Evolutionary conservation across 805 yeast species (phyloP), one percentile per base, ranked within the genome.

Genomic region (Pichia californica): DNA sequence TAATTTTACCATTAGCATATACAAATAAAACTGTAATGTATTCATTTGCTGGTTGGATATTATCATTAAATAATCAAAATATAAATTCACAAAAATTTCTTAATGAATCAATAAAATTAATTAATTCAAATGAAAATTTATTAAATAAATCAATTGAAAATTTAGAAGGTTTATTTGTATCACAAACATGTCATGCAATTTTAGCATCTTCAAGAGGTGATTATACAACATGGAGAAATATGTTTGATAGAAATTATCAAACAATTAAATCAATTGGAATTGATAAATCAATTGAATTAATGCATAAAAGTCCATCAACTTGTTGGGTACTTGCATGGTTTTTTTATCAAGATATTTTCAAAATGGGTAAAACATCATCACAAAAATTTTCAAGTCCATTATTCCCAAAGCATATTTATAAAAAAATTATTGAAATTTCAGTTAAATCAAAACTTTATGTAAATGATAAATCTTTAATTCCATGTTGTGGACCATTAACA

Each of bases 1-100:
- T 39, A 9, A 19, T 39, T 7, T 27, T 30, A 5, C 34, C 42
- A 3, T 20, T 39, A 11, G 42, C 42, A 8, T 32, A 21, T 26
- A 15, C 33, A 19, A 27, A 39, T 27, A 31, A 39, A 23, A 7
- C 23, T 6, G 42, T 39, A 13, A 31, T 39, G 36, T 31, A n/a
- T 13, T 31, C 42, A 10, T 39, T 39, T 39, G 29, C 42, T 13
- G 42, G 36, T 19, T 39, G 42, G 42, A 31, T 39, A 2, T 39
- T 39, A 27, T 16, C 37, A 10, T 15, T 39, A 13, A n/a, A 20
- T 7, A n/a, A 25, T 13, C 19, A 31, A 14, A 31, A 31, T 18
- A 7, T 35, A 19, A n/a, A 18, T 4, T 25, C 32, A 16, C 32
- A 25, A 31, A 23, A 23, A 31, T 39, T 31, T 23, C 18, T 39